These are phyloP conservation scores for Caloboletus firmus DNA, from an alignment of 1,284 basidiomycete genomes.

Conservation along the genomic window DNA sequence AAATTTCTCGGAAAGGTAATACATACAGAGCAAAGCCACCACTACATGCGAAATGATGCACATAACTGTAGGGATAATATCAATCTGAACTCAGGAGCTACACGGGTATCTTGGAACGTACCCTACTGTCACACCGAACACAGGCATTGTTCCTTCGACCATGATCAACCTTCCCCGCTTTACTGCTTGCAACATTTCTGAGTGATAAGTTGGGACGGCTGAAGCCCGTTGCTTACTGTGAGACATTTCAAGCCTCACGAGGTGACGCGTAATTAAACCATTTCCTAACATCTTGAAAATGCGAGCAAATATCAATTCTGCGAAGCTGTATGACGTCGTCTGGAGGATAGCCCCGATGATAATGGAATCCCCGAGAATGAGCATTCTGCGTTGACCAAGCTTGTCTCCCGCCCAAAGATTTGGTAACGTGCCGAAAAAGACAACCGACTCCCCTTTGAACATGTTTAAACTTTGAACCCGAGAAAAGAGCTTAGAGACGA, in stretches of 20 bases:
- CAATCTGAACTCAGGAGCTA: not conserved
- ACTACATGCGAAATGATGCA: not conserved
- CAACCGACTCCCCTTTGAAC: not conserved
- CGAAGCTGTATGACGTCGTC: conserved; percentile 4
- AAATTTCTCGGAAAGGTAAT: not conserved
- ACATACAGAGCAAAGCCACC: not conserved
- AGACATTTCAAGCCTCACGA: not conserved
- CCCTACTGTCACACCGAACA: conserved; percentile 59
- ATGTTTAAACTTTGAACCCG: not conserved
- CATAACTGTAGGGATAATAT: not conserved
- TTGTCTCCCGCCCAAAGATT: not conserved
- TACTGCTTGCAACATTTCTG: conserved; percentile 38
- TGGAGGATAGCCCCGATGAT: conserved; percentile 48
- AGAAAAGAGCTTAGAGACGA: not conserved
- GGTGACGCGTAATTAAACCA: not conserved
- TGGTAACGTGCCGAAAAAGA: not conserved
- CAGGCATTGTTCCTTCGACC: conserved; percentile 51
- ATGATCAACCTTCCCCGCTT: conserved; percentile 49
- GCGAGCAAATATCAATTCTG: conserved; percentile 45
- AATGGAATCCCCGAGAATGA: conserved; percentile 44
- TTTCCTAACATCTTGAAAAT: not conserved
- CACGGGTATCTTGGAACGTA: conserved; percentile 43
- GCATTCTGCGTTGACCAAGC: conserved; percentile 39
- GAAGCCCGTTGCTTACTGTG: not conserved
- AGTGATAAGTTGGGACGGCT: conserved; percentile 46